Evolutionary conservation across 441 rosid genomes (phyloP).

Genomic region (Adansonia gregorii): DNA sequence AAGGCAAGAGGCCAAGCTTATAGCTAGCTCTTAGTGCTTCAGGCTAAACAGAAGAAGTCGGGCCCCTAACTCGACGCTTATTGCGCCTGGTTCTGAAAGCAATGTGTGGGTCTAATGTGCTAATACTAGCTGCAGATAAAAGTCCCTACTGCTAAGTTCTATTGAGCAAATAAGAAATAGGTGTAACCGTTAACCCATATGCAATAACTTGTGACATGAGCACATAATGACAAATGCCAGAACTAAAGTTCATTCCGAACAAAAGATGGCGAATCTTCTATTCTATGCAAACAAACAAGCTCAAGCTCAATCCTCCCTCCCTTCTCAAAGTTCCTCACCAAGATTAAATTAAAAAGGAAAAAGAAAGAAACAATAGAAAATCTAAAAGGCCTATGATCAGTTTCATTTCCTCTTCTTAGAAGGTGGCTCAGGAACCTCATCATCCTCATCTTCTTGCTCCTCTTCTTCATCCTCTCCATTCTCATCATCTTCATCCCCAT

Average conservation of each 20-base stretch:
- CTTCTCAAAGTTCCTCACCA: neutral
- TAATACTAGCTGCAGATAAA: neutral
- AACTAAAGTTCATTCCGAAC: conserved; percentile 26
- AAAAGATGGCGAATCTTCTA: conserved; percentile 25
- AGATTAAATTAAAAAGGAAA: neutral
- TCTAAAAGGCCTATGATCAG: neutral
- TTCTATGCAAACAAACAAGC: conserved; percentile 30
- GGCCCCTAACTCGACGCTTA: no score
- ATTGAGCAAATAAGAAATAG: neutral
- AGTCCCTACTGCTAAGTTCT: neutral
- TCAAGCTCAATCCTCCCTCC: no score
- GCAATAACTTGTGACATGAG: conserved; percentile 16
- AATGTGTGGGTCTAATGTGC: neutral
- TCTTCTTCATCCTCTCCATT: conserved; percentile 52
- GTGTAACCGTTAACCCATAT: neutral
- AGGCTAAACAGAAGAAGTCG: no score
- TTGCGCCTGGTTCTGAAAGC: no score
- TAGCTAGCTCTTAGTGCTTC: no score
- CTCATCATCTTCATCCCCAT: conserved; percentile 32
- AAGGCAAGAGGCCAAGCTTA: no score
- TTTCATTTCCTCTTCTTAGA: conserved; percentile 74
- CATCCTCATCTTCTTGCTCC: conserved; percentile 50
- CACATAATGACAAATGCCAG: conserved; percentile 12
- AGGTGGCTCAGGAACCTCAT: conserved; percentile 66
- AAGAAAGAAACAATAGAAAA: conserved; percentile 12